Base-by-base conservation (phyloP, 2,329 filamentous ascomycete species). In the Clathrospora elynae region DNA sequence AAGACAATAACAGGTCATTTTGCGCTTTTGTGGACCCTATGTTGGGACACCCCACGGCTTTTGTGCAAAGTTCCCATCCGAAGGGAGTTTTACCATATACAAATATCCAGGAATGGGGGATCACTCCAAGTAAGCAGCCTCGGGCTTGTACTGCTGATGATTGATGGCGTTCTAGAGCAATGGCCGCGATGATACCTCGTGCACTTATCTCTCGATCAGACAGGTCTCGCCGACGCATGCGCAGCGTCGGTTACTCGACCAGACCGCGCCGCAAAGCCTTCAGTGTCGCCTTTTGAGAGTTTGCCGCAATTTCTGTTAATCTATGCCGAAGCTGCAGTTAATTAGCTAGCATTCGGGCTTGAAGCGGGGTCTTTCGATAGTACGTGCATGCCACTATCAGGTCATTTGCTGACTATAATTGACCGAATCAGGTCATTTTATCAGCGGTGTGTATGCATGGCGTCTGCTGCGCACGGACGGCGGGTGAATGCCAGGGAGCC, bases 321-420 rank as follows among this genome's bases (percentile, higher is more conserved):
- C 46, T 57, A 20, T 29, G 38, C 26, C 41, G 16, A 46, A 30
- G 44, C 30, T 20, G 37, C 36, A 49, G 53, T 48, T 66, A 69
- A 66, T 69, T 69, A 65, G 46, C 57, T 49, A 33, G 42, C 56
- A 64, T 63, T 68, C 14, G 16, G 28, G 38, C 60, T 53, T 9
- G 42, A 62, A 66, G 61, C 55, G 62, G 61, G 57, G 53, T 51
- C 40, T 49, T 64, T 52, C 55, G 46, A 62, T 61, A 62, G 46
- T 38, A 29, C 30, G 29, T 55, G 53, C 52, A 63, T 50, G 34
- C 55, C 53, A 47, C 33, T 53, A 49, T 55, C 35, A 53, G 55
- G 31, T 35, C 51, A 66, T 66, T 68, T 63, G 53, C 53, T 53
- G 56, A 32, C 56, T 55, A 61, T 65, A 45, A 38, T 23, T 11